Evolutionary conservation across 2,329 filamentous ascomycete species (phyloP).

Genomic region (Penicillium sp.): DNA sequence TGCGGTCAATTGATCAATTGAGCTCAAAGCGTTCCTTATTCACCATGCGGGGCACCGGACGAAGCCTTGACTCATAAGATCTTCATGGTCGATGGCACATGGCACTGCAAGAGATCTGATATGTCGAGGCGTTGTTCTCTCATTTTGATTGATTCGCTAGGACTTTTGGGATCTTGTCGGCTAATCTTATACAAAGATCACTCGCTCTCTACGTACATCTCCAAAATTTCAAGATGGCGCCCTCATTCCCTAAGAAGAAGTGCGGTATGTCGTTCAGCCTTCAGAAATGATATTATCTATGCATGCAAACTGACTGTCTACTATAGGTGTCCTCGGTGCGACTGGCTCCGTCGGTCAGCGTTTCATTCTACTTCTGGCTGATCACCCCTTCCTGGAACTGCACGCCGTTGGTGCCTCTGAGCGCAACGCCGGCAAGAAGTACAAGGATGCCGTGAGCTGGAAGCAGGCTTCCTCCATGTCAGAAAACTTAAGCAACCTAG

Average conservation of each 20-base stretch:
- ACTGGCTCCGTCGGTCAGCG: conserved; percentile 95
- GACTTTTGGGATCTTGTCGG: background rate
- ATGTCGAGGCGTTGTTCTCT: background rate
- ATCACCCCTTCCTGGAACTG: conserved; percentile 84
- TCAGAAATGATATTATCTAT: background rate
- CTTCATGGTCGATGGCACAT: conserved; percentile 5
- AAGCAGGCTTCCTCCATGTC: conserved; percentile 88
- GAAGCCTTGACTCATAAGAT: conserved; percentile 23
- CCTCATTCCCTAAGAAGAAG: conserved; percentile 43
- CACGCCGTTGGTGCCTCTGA: conserved; percentile 89
- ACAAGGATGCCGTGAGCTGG: conserved; percentile 92
- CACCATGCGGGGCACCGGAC: conserved; percentile 21
- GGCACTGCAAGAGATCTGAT: background rate
- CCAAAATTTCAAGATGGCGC: conserved; percentile 30
- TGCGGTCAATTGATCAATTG: conserved; percentile 6
- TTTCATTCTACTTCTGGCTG: conserved; percentile 88
- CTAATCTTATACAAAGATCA: background rate
- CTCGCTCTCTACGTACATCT: background rate
- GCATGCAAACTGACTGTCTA: conserved; percentile 19
- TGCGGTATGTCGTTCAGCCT: conserved; percentile 37
- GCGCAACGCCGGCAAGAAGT: conserved; percentile 88
- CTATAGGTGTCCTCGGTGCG: conserved; percentile 76
- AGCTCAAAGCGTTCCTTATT: conserved; percentile 6
- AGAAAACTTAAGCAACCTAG: conserved; percentile 72
- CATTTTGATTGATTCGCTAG: background rate